These are phyloP conservation scores for Cladophialophora carrionii DNA, from an alignment of 2,329 filamentous ascomycete genomes.

Conservation along the genomic window DNA sequence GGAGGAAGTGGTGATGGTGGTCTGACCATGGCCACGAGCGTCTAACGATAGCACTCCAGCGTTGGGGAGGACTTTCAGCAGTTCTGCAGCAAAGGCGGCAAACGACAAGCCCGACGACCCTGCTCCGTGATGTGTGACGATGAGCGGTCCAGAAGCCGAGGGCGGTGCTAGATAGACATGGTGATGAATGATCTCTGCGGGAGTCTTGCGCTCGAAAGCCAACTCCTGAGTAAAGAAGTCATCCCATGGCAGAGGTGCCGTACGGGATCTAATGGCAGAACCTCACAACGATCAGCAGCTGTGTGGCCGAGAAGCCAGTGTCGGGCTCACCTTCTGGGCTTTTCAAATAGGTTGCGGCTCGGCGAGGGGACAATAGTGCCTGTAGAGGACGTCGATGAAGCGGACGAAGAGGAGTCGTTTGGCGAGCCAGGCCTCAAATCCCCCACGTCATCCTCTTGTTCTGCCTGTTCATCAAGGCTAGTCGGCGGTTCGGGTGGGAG, in stretches of 20 bases:
- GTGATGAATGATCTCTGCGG: conserved; percentile 60
- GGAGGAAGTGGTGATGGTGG: conserved; percentile 42
- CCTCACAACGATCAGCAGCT: conserved; percentile 12
- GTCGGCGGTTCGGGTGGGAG: conserved; percentile 60
- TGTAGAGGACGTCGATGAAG: conserved; percentile 88
- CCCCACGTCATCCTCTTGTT: conserved; percentile 44
- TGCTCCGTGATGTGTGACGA: conserved; percentile 93
- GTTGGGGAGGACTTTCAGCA: conserved; percentile 73
- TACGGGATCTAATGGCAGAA: conserved; percentile 43
- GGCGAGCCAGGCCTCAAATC: conserved; percentile 34
- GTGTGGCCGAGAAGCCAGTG: background rate
- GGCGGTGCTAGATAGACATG: conserved; percentile 91
- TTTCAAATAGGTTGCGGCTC: conserved; percentile 72
- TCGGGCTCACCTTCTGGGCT: conserved; percentile 65
- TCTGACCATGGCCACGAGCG: conserved; percentile 82
- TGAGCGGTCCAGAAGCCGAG: conserved; percentile 69
- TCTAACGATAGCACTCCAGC: conserved; percentile 85
- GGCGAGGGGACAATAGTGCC: conserved; percentile 85
- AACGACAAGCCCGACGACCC: conserved; percentile 93
- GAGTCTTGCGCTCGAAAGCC: conserved; percentile 58
- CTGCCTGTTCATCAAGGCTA: conserved; percentile 50
- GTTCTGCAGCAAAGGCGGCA: conserved; percentile 75
- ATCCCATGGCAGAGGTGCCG: conserved; percentile 78
- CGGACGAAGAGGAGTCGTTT: conserved; percentile 76
- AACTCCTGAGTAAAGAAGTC: conserved; percentile 89